Base-by-base conservation (phyloP, 2,329 filamentous ascomycete genomes). In the Sporothrix dimorphospora region DNA sequence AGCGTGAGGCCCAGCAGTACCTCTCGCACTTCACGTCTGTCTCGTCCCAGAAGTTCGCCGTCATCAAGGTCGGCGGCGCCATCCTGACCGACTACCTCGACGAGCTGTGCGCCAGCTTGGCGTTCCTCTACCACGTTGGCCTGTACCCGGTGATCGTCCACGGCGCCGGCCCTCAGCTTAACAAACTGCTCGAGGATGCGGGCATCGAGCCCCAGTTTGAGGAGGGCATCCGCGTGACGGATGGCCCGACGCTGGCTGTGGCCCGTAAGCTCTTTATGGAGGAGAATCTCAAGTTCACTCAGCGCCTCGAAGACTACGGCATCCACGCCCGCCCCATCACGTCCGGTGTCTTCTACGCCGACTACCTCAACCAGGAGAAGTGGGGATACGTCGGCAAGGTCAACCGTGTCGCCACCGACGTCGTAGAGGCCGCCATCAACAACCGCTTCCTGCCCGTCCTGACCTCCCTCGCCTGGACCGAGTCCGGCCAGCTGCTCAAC, bases 311-410 rank as follows among this genome's bases (percentile, higher is more conserved):
- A 83, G 90, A 92, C 76, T 91, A 96, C 83, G 95, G 95, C 73
- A 93, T 98, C 72, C 89, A 93, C 76, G 94, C 95, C 40, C 90
- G 95, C 74, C 94, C 96, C 71, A 91, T 99, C 79, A 96, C 92
- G 61, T 91, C 91, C 9, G 94, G 94, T 74, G 95, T 96, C 75
- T 95, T 99, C 81, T 91, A 90, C 75, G 96, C 96, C 74, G 93
- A 97, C 79, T 99, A 98, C 81, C 88, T 98, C 75, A 92, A 99
- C 84, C 95, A 96, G 86, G 92, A 97, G 73, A 98, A 96, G 83
- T 99, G 95, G 86, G 91, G 97, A 80, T 89, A 94, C 77, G 96
- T 99, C 24, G 96, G 96, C 76, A 97, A 97, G 87, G 94, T 99
- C 82, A 97, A 92, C 76, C 89, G 92, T 74, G 94, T 99, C 77